Conservation (phyloP, 2,329 filamentous ascomycete genomes). For the Curvularia hawaiiensis region DNA sequence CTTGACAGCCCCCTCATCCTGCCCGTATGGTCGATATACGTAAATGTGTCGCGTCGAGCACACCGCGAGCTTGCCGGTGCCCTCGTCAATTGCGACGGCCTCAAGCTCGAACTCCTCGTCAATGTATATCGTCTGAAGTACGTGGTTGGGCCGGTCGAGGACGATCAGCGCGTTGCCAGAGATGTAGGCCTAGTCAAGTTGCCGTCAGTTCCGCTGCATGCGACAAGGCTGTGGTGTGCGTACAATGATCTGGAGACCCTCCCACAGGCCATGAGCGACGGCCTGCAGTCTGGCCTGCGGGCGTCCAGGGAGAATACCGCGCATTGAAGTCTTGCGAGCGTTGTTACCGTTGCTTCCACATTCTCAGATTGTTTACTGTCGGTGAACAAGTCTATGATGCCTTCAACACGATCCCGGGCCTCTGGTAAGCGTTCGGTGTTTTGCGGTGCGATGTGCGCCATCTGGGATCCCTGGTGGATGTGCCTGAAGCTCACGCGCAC, state of each 20-base stretch:
- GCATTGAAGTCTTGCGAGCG: slow-evolving; percentile 58
- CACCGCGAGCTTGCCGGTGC: slow-evolving; percentile 82
- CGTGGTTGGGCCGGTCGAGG: slow-evolving; percentile 72
- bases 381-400: slow-evolving; percentile 1
- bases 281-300: slow-evolving; percentile 79
- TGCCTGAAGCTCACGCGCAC: slow-evolving; percentile 38
- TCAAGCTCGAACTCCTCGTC: slow-evolving; percentile 72
- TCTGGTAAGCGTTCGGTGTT: slow-evolving; percentile 4
- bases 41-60: slow-evolving; percentile 71
- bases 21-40: slow-evolving; percentile 77
- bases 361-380: not conserved
- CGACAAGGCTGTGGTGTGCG: slow-evolving; percentile 37
- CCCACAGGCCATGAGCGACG: slow-evolving; percentile 75
- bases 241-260: slow-evolving; percentile 74
- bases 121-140: slow-evolving; percentile 91
- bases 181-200: slow-evolving; percentile 72
- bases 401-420: not conserved
- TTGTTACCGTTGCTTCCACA: slow-evolving; percentile 27
- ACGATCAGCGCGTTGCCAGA: slow-evolving; percentile 88
- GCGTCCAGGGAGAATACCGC: slow-evolving; percentile 78
- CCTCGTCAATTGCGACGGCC: slow-evolving; percentile 80
- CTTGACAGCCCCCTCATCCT: slow-evolving; percentile 74
- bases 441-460: slow-evolving; percentile 17
- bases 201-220: slow-evolving; percentile 14
- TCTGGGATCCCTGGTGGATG: slow-evolving; percentile 4